A percentile compares a stretch with the other conserved stretches of the same genome.
phyloP scores from a whole-genome alignment of 305 asterid genomes.

The Fraxinus sp. region DNA sequence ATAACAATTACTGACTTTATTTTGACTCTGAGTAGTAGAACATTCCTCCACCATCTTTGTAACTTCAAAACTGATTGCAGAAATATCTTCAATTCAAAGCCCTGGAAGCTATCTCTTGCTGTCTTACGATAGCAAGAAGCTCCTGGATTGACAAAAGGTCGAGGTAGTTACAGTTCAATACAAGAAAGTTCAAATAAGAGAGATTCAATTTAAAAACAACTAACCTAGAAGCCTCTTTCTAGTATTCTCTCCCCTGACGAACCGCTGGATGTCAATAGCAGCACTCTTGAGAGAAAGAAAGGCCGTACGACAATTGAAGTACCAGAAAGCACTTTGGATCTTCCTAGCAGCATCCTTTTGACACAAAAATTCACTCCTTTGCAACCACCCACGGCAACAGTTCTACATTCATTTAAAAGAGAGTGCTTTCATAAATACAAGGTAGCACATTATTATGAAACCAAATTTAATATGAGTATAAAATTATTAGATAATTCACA shows the following conservation, averaged over 20 bases:
- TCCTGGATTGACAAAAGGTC: constrained; percentile 41
- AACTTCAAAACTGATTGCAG: constrained; percentile 57
- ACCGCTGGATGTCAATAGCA: constrained; percentile 61
- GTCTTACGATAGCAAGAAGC: constrained; percentile 34
- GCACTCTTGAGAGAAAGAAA: constrained; percentile 49
- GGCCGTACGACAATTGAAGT: constrained; percentile 43
- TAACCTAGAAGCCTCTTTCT: constrained; percentile 75
- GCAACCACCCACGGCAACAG: constrained; percentile 59
- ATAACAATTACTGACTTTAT: constrained; percentile 56
- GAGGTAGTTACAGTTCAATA: constrained; percentile 10
- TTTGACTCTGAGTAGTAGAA: constrained; percentile 35
- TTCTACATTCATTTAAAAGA: constrained; percentile 40
- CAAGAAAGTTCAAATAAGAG: constrained; percentile 4
- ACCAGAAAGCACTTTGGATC: constrained; percentile 61
- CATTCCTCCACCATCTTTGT: constrained; percentile 85
- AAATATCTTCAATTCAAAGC: constrained; percentile 46
- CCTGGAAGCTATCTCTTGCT: constrained; percentile 26
- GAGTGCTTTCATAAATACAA: constrained; percentile 7
- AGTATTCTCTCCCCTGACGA: constrained; percentile 63
- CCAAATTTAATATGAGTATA: neutral
- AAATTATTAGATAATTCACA: neutral
- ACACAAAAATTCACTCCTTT: constrained; percentile 49
- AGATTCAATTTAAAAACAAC: constrained; percentile 5
- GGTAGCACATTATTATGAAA: constrained; percentile 4
- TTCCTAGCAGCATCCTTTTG: constrained; percentile 54